Conservation (phyloP, 2,329 filamentous ascomycete species). For the Pseudogymnoascus sp. region DNA sequence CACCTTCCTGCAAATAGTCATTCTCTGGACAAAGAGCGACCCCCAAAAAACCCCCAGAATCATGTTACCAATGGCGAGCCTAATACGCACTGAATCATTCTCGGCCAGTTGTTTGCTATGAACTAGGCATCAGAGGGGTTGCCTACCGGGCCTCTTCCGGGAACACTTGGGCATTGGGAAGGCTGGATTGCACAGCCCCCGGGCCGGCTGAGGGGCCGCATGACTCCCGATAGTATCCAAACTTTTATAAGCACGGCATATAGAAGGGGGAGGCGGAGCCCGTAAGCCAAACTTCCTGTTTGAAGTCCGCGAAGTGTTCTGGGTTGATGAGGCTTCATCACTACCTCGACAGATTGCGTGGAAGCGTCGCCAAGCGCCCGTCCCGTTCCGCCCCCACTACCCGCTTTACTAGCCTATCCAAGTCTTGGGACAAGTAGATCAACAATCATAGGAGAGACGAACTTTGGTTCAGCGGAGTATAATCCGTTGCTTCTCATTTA, state of each 20-base stretch:
- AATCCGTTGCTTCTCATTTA: conserved; percentile 1
- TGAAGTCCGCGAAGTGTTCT: not conserved
- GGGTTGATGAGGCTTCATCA: not conserved
- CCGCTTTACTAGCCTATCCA: not conserved
- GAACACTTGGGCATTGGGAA: not conserved
- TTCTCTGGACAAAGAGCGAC: not conserved
- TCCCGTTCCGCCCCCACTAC: not conserved
- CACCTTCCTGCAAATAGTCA: not conserved
- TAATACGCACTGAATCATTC: not conserved
- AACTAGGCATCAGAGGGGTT: not conserved
- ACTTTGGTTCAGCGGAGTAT: not conserved
- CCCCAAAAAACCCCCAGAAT: not conserved
- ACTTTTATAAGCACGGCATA: not conserved
- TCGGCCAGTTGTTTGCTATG: not conserved
- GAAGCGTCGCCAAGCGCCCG: not conserved
- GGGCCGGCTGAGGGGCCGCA: not conserved
- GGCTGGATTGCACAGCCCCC: not conserved
- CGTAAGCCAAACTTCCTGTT: not conserved
- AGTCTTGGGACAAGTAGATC: not conserved
- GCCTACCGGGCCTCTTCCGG: not conserved
- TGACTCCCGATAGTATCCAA: not conserved
- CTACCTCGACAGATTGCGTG: not conserved
- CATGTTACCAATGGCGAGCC: not conserved
- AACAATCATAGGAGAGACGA: not conserved
- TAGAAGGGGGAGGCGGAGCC: not conserved